Conservation (phyloP, 345 rosid species). For the Citrus medica region DNA sequence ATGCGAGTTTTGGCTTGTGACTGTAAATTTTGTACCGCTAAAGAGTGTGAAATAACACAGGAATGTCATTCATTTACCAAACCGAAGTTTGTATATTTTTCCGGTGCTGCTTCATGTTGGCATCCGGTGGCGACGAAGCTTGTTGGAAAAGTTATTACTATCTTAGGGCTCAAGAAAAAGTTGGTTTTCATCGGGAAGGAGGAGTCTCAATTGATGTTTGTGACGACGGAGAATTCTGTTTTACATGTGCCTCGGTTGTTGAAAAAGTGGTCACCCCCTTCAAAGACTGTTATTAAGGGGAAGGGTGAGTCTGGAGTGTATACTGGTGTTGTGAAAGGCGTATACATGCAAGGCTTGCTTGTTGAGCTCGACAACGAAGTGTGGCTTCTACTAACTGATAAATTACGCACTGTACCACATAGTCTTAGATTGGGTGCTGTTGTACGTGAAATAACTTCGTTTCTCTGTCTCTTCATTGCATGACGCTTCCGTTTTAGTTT, state of each 20-base stretch:
- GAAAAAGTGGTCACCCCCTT: constrained; percentile 24
- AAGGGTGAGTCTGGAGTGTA: constrained; percentile 55
- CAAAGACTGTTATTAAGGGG: constrained; percentile 27
- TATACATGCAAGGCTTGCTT: constrained; percentile 75
- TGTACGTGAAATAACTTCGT: constrained; percentile 41
- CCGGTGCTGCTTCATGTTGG: constrained; percentile 60
- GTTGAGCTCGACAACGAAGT: constrained; percentile 81
- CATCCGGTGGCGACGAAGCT: constrained; percentile 71
- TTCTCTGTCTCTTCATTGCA: background rate
- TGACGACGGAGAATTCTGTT: constrained; percentile 46
- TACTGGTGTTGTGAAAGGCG: constrained; percentile 60
- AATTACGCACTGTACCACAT: constrained; percentile 46
- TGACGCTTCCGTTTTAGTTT: background rate
- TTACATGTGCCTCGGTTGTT: constrained; percentile 38
- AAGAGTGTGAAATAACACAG: background rate
- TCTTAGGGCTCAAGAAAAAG: constrained; percentile 68
- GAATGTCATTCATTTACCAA: constrained; percentile 39
- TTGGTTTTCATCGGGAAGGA: constrained; percentile 45
- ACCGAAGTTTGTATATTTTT: constrained; percentile 53
- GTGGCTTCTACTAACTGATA: constrained; percentile 80
- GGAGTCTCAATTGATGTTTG: constrained; percentile 56
- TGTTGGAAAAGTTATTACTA: constrained; percentile 39
- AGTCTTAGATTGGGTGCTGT: constrained; percentile 71
- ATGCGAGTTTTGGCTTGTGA: constrained; percentile 51
- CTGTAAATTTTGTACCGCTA: constrained; percentile 41